Base-by-base conservation (phyloP, 2,329 filamentous ascomycete genomes). In the Calonectria fujianensis region DNA sequence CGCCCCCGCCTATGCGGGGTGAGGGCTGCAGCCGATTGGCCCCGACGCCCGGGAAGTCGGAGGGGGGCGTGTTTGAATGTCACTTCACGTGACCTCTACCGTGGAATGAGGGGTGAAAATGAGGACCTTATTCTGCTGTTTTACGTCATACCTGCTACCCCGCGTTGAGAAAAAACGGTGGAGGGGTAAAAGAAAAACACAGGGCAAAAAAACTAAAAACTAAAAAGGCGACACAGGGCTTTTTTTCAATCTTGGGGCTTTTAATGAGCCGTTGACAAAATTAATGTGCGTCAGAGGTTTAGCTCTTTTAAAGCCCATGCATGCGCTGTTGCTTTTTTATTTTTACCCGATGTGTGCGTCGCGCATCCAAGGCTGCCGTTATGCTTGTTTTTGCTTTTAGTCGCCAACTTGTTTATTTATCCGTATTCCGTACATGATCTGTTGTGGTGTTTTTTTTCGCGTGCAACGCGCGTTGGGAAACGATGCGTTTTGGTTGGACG, bases 61-160 rank as follows among this genome's bases (percentile, higher is more conserved):
- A 37, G 0, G 0, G 66, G 39, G 41, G 41, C 39, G 59, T 52
- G 32, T 65, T n/a, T 4, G 48, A 8, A 35, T 65, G 48, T 24
- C 32, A 11, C 0, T 5, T 76, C 78, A 80, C 75, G 76, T 78
- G 74, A 76, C 18, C 4, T 18, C 0, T 16, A 39, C 18, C 32
- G 54, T 39, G 18, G 50, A 31, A 51, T 54, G 59, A 37, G 52
- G 69, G 57, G 35, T 52, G 57, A 48, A 45, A 48, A 48, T 48
- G 41, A 48, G 41, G 41, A 48, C 41, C 41, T 48, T 48, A 48
- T 48, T 48, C 72, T 70, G 29, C 48, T 75, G 66, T 74, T 75
- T 77, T 80, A 79, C 77, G 74, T 80, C 78, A 80, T 78, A 18
- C 61, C 69, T 74, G 73, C 31, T 73, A 73, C 71, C 71, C 71